Percentiles rank a stretch among this genome's conserved stretches.
phyloP scores from a whole-genome alignment of 1,139 yeast genomes.

The Insectozyma bohioensis region DNA sequence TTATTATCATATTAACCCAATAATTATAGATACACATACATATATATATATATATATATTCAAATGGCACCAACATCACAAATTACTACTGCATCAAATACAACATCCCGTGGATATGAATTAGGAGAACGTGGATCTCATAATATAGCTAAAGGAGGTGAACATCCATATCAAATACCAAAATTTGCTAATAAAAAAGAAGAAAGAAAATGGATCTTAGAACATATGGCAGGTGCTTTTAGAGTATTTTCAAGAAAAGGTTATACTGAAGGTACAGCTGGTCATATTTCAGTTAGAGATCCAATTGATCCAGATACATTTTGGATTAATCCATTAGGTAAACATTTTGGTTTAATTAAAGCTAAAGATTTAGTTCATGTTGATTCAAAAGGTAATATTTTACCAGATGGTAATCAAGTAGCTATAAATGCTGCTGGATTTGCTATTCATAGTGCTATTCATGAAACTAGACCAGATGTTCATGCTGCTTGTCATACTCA shows the following conservation, averaged over 20 bases:
- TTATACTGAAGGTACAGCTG: conserved; percentile 76
- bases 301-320: conserved; percentile 69
- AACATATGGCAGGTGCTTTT: conserved; percentile 84
- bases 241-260: conserved; percentile 74
- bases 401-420: conserved; percentile 61
- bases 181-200: conserved; percentile 46
- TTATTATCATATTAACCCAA: too few relatives aligned
- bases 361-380: conserved; percentile 78
- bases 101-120: conserved; percentile 52
- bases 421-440: conserved; percentile 82
- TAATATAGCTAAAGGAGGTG: conserved; percentile 50
- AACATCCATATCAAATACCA: conserved; percentile 53
- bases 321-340: conserved; percentile 79
- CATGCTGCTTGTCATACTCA: conserved; percentile 84
- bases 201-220: conserved; percentile 61
- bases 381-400: conserved; percentile 66
- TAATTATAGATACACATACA: too few relatives aligned
- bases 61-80: conserved; percentile 13
- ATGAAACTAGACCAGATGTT: conserved; percentile 75
- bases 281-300: conserved; percentile 78
- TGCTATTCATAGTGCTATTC: conserved; percentile 75
- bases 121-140: conserved; percentile 42
- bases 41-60: too few relatives aligned
- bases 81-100: conserved; percentile 12
- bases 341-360: conserved; percentile 66